A percentile compares a stretch with the other conserved stretches of the same genome.
These are phyloP conservation scores for Aechmea fasciata DNA, from an alignment of 176 grass and related monocot species.

Conservation along the genomic window DNA sequence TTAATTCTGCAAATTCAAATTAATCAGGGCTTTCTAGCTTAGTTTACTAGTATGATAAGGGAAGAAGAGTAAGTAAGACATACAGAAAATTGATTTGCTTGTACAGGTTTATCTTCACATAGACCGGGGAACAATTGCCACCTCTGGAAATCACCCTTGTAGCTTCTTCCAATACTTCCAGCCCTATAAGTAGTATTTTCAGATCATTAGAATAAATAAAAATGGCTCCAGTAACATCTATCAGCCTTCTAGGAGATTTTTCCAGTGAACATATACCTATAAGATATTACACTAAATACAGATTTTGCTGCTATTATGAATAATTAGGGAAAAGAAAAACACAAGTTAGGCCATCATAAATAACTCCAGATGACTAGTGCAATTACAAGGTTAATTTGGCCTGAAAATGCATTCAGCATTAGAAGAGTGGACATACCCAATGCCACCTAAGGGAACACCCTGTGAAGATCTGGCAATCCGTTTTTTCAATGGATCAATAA, in stretches of 20 bases:
- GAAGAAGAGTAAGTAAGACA: slow-evolving; percentile 26
- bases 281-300: not conserved
- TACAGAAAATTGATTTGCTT: slow-evolving; percentile 97
- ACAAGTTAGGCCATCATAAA: not conserved
- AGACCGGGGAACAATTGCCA: slow-evolving; percentile 84
- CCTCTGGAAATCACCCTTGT: slow-evolving; percentile 86
- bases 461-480: slow-evolving; percentile 59
- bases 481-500: slow-evolving; percentile 86
- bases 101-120: slow-evolving; percentile 70
- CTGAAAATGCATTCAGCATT: not conserved
- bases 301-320: not conserved
- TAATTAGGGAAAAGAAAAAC: not conserved
- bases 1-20: no score
- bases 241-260: not conserved
- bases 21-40: not conserved
- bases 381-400: not conserved
- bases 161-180: slow-evolving; percentile 99
- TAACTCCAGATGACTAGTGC: not conserved
- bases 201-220: slow-evolving; percentile 23
- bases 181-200: slow-evolving; percentile 44
- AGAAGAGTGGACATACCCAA: slow-evolving; percentile 50
- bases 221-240: not conserved
- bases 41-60: not conserved
- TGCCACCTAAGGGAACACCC: slow-evolving; percentile 85
- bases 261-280: not conserved